phyloP scores from a whole-genome alignment of 345 rosid species.

The Mallotus nudiflorus region DNA sequence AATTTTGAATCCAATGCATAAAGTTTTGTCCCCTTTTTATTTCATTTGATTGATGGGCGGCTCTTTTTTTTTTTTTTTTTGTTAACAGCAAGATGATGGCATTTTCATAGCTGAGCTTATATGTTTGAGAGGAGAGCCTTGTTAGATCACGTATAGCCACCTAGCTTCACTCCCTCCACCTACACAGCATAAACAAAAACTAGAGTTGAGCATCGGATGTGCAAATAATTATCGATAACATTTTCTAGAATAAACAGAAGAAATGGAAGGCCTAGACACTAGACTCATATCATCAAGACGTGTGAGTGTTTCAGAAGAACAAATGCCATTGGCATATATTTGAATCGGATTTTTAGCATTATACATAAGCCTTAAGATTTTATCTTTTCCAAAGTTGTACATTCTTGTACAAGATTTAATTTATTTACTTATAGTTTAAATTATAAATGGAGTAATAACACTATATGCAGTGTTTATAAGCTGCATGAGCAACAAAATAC shows the following conservation, averaged over 20 bases:
- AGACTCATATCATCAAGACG: slow-evolving; percentile 2
- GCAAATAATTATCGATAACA: neutral
- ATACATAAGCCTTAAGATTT: neutral
- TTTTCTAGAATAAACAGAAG: neutral
- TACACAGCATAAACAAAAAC: slow-evolving; percentile 14
- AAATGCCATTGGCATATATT: neutral
- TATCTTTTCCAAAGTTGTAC: neutral
- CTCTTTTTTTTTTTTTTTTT: no score
- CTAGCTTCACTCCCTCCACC: slow-evolving; percentile 68
- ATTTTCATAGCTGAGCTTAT: no score
- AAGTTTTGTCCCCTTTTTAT: no score
- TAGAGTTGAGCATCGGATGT: slow-evolving; percentile 14
- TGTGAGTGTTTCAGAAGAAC: neutral
- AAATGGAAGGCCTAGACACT: neutral
- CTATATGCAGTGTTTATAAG: neutral
- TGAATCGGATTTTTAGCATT: neutral
- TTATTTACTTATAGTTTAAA: neutral
- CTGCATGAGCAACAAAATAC: slow-evolving; percentile 1
- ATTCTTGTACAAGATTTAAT: neutral
- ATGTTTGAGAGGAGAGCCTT: no score
- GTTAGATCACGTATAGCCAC: no score
- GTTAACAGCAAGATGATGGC: no score
- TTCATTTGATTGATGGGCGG: neutral
- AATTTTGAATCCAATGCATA: slow-evolving; percentile 2
- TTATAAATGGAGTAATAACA: neutral